Evolutionary conservation across 192 early-diverging fungal species (phyloP), one percentile per base, ranked within the genome.

Genomic region (Phycomyces nitens): DNA sequence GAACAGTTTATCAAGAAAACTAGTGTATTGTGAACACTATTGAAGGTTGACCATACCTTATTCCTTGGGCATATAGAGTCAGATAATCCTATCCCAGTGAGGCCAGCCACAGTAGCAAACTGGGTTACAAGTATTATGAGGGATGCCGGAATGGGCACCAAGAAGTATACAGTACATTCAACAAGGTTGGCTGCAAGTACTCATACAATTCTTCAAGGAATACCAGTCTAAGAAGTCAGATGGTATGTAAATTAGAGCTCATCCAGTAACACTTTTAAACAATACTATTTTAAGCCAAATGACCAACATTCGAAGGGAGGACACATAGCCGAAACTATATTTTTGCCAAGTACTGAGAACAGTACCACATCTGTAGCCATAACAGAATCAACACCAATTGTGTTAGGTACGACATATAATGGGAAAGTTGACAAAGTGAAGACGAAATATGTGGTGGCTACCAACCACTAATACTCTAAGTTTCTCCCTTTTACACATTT

Each of bases 61-160:
- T 21, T 58, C 42, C 14, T 23, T 58, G 38, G 43, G 4, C 24
- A 42, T 11, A 21, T 58, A 2, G 56, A 42, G 15, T 44, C 39
- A 20, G 7, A 39, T 20, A 44, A 42, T 21, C n/a, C n/a, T n/a
- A n/a, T n/a, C n/a, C n/a, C n/a, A n/a, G n/a, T n/a, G n/a, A n/a
- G n/a, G n/a, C 40, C 56, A 23, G 23, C 40, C 15, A 58, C 56
- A 14, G 56, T 58, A 12, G 56, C 56, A 0, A 58, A 58, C 23
- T 58, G 56, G 56, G 23, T 43, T 1, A 58, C n/a, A 20, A 18
- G 10, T 0, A 41, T 20, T 6, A 42, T 58, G 56, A 21, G 22
- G 2, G 11, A 43, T 7, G 56, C 56, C 20, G 56, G 39, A 9
- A 58, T 58, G 12, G 56, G 42, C 22, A 58, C 56, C n/a, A 43